A percentile compares a stretch with the other conserved stretches of the same genome.
Evolutionary conservation across 768 basidiomycete genomes (phyloP).

Genomic region (Dentipellis sp.): DNA sequence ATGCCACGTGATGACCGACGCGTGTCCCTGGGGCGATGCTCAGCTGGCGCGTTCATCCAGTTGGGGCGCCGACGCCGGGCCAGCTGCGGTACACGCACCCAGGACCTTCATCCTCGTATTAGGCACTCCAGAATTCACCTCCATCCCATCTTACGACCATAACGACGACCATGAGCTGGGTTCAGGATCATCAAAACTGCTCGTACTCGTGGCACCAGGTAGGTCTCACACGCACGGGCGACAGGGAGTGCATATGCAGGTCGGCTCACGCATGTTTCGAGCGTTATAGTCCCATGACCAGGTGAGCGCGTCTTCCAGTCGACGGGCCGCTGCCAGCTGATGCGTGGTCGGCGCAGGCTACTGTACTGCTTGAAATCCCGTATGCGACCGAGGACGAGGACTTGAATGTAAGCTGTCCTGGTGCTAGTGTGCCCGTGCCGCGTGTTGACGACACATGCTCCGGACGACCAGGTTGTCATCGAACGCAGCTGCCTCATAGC

Average conservation of each 20-base stretch:
- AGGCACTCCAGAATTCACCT: too few relatives aligned
- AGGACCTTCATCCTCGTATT: too few relatives aligned
- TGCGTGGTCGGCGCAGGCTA: constrained; percentile 42
- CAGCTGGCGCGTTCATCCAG: background rate
- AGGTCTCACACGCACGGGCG: constrained; percentile 14
- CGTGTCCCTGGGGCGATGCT: background rate
- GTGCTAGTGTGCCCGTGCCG: background rate
- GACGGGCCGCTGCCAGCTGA: constrained; percentile 11
- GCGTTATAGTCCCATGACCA: constrained; percentile 73
- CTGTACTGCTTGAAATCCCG: constrained; percentile 66
- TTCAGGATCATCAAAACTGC: constrained; percentile 15
- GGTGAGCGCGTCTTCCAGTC: constrained; percentile 29
- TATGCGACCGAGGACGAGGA: constrained; percentile 65
- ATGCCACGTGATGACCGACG: background rate
- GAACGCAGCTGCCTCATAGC: constrained; percentile 66
- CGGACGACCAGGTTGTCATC: constrained; percentile 47
- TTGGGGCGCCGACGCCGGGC: background rate
- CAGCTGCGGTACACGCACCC: too few relatives aligned
- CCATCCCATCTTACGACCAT: background rate
- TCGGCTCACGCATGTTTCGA: constrained; percentile 2
- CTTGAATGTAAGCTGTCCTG: constrained; percentile 41
- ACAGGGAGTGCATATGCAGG: too few relatives aligned
- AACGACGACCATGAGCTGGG: constrained; percentile 6
- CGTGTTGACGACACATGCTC: constrained; percentile 1
- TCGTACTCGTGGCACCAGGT: constrained; percentile 87